Percentiles rank a stretch among this genome's conserved stretches.
These are phyloP conservation scores for Sugiyamaella castrensis DNA, from an alignment of 1,139 yeast genomes.

Conservation along the genomic window DNA sequence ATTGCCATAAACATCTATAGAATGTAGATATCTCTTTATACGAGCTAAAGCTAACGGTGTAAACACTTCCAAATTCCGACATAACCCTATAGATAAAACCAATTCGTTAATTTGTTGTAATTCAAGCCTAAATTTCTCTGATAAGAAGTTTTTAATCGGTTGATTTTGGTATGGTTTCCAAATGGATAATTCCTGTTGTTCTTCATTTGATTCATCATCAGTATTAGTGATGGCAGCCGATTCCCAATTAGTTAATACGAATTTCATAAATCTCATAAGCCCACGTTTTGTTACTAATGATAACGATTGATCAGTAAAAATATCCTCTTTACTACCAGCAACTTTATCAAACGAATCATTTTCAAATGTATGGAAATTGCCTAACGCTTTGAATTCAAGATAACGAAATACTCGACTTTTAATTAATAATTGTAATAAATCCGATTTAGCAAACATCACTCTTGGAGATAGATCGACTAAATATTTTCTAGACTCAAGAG, in stretches of 20 bases:
- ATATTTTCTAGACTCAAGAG: slow-evolving; percentile 65
- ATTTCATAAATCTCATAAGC: slow-evolving; percentile 90
- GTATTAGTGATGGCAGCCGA: slow-evolving; percentile 21
- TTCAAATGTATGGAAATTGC: slow-evolving; percentile 87
- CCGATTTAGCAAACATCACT: slow-evolving; percentile 83
- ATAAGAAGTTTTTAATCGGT: slow-evolving; percentile 58
- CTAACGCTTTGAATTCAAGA: slow-evolving; percentile 85
- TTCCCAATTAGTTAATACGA: slow-evolving; percentile 65
- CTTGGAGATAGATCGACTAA: slow-evolving; percentile 90
- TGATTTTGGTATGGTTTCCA: slow-evolving; percentile 55
- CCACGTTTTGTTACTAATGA: slow-evolving; percentile 74
- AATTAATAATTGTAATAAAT: slow-evolving; percentile 70
- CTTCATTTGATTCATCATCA: slow-evolving; percentile 17
- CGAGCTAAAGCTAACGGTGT: slow-evolving; percentile 76
- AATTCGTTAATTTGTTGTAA: slow-evolving; percentile 76
- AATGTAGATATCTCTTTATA: slow-evolving; percentile 75
- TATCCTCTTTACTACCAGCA: slow-evolving; percentile 84
- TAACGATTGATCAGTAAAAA: slow-evolving; percentile 83
- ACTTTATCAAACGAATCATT: slow-evolving; percentile 82
- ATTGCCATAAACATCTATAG: slow-evolving; percentile 91
- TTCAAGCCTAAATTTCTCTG: slow-evolving; percentile 65
- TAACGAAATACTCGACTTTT: slow-evolving; percentile 87
- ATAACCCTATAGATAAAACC: slow-evolving; percentile 79
- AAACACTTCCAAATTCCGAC: slow-evolving; percentile 55
- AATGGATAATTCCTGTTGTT: slow-evolving; percentile 28